Conservation (phyloP, 306 rosid genomes). For the Albizia julibrissin region DNA sequence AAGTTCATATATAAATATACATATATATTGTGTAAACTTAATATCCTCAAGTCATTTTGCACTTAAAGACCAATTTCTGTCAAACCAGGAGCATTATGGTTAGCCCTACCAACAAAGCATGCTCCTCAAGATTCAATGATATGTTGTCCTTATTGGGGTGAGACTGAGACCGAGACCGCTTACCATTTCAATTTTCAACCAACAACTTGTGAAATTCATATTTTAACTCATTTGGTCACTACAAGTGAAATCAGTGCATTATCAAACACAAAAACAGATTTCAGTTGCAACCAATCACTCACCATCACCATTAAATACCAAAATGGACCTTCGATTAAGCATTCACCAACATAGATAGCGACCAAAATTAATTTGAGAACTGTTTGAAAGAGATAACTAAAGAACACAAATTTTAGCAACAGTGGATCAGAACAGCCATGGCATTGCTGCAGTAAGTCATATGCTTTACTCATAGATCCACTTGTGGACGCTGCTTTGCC, state of each 20-base stretch:
- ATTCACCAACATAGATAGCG: not conserved
- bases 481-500: conserved; percentile 74
- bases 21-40: too few relatives aligned
- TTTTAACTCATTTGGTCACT: not conserved
- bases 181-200: too few relatives aligned
- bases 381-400: not conserved
- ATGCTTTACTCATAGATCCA: conserved; percentile 77
- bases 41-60: too few relatives aligned
- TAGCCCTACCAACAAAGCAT: too few relatives aligned
- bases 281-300: not conserved
- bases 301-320: not conserved
- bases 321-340: not conserved
- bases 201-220: not conserved
- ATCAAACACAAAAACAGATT: not conserved
- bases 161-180: too few relatives aligned
- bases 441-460: not conserved
- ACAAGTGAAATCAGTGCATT: not conserved
- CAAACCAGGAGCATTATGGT: too few relatives aligned
- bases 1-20: not conserved
- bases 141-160: too few relatives aligned
- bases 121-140: too few relatives aligned
- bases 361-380: not conserved
- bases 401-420: not conserved
- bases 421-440: not conserved
- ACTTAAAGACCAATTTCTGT: too few relatives aligned